Evolutionary conservation across 1,284 basidiomycete genomes (phyloP), one percentile per base, ranked within the genome.

Genomic region (Golubevia sp.): DNA sequence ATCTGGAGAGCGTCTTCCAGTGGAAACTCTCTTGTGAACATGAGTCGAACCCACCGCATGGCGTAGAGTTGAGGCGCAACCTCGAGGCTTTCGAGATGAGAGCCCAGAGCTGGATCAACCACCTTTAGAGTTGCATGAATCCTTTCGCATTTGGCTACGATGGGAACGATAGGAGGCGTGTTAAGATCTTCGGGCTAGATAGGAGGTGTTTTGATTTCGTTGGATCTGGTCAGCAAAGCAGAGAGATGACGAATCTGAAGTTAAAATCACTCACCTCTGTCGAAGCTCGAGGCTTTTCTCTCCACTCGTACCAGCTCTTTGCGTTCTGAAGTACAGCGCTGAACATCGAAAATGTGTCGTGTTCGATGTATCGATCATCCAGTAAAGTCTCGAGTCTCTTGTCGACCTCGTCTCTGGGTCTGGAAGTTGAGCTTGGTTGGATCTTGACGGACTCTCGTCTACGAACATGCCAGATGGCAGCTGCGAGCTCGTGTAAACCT

Each of bases 401-500:
- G 15, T 34, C 20, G 50, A 38, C 63, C 7, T 50, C 67, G 4
- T 68, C 63, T 2, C 7, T 24, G n/a, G n/a, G n/a, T n/a, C n/a
- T n/a, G 51, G 11, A 18, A 15, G 51, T 13, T 20, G 52, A 21
- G 15, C 5, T 4, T 13, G 8, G 21, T 25, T 38, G 49, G 18
- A 15, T 21, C 13, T 24, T 21, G 2, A 15, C 20, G 7, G 52
- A 34, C 21, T 59, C 60, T 21, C 55, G 20, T 21, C 60, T 49
- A 23, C 75, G 51, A 0, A 76, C 63, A 13, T 68, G 64, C 77
- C 75, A 81, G 13, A 78, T 64, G 2, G 65, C 65, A 23, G 64
- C 73, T 4, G 74, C 71, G 15, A 83, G 63, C 61, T 83, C 80
- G 56, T 83, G 80, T 77, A 83, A 81, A 2, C 80, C 80, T 56